Conservation (phyloP, 2,329 filamentous ascomycete genomes). For the Leptographium flavum region DNA sequence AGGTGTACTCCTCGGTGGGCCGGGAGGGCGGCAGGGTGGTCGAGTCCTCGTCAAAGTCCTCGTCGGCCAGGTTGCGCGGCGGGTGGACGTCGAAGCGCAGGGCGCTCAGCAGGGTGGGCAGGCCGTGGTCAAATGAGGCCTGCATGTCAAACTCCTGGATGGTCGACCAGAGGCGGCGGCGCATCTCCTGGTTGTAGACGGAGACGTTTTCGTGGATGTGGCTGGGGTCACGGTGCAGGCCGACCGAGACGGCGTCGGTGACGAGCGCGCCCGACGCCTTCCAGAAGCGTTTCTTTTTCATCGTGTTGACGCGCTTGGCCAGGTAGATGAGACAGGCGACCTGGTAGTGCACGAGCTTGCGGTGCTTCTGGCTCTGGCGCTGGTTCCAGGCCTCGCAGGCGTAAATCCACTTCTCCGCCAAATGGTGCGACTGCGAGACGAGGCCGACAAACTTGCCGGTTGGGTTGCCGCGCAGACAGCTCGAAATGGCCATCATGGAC, state of each 20-base stretch:
- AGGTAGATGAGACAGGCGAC: conserved; percentile 45
- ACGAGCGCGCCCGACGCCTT: conserved; percentile 40
- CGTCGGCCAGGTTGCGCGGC: conserved; percentile 39
- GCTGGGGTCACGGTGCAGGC: conserved; percentile 44
- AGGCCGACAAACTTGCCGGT: conserved; percentile 41
- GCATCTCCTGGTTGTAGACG: conserved; percentile 48
- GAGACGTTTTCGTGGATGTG: conserved; percentile 39
- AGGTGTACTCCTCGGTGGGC: conserved; percentile 39
- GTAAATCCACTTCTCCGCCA: conserved; percentile 41
- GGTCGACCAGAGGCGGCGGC: conserved; percentile 44
- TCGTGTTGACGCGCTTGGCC: conserved; percentile 45
- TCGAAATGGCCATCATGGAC: conserved; percentile 44
- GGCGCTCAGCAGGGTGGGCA: conserved; percentile 43
- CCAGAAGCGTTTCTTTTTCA: conserved; percentile 52
- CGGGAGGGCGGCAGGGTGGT: conserved; percentile 34
- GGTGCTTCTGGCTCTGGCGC: conserved; percentile 46
- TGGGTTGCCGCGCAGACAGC: conserved; percentile 38
- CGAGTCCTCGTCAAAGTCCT: conserved; percentile 37
- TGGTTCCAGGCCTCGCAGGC: conserved; percentile 39
- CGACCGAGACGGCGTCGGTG: conserved; percentile 42
- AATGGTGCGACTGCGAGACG: conserved; percentile 40
- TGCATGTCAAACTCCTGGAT: conserved; percentile 49
- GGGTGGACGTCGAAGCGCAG: conserved; percentile 40
- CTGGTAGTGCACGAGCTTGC: conserved; percentile 45
- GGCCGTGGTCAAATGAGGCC: conserved; percentile 44